Base-by-base conservation (phyloP, 306 rosid genomes). In the Quercus alba region DNA sequence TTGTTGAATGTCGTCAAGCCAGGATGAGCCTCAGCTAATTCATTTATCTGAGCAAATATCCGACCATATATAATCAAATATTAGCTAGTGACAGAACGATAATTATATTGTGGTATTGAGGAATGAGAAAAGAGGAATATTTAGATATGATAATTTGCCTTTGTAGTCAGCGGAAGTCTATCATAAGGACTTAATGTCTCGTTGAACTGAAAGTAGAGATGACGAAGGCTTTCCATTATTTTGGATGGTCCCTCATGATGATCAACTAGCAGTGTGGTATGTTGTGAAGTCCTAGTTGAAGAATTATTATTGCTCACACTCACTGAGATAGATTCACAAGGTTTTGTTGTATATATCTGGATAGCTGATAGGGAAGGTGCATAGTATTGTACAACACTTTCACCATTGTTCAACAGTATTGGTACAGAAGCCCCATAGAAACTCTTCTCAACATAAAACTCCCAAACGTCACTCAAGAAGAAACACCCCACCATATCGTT, bases 331-430 rank as follows among this genome's bases (percentile, higher is more conserved):
- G 69, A 64, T 11, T 7, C n/a, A 13, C 7, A 25, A 51, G 80
- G 76, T 33, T 57, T 81, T 33, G 26, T 18, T 3, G 44, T 57
- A 31, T 67, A 75, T 6, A 75, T 56, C 75, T 81, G 84, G 55
- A 81, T 75, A 75, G 84, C 84, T 17, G 84, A 81, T 38, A 81
- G 70, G 52, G 84, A 75, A 23, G 84, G 84, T 58, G 76, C 69
- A 33, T 69, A 81, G 76, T 68, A 81, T 20, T 81, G 76, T 12
- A 81, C n/a, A 28, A 30, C 75, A 49, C 30, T 58, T 19, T 81
- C 76, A 17, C 84, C 80, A 30, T 76, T 56, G 76, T 20, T 67
- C 63, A 81, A 46, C 18, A 57, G 84, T 69, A 81, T 68, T 15
- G 84, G 80, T 23, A 81, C 80, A 38, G 76, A 80, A 15, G 52